These are phyloP conservation scores for Colletotrichum australisinense DNA, from an alignment of 2,329 filamentous ascomycete species.

Conservation along the genomic window DNA sequence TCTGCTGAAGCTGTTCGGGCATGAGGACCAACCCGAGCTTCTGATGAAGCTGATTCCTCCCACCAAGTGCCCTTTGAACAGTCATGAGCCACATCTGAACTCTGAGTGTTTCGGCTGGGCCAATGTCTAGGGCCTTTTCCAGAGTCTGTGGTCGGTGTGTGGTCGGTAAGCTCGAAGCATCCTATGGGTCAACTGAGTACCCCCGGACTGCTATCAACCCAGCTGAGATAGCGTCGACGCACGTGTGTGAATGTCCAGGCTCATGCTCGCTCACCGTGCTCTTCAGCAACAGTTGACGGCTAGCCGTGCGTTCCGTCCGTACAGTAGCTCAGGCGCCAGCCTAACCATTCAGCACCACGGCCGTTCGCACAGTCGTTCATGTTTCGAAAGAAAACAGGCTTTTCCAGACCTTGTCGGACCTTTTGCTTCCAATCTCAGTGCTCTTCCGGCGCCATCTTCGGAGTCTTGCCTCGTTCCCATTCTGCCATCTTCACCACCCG, in stretches of 20 bases:
- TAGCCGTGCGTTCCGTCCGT: slow-evolving; percentile 32
- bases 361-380: slow-evolving; percentile 20
- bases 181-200: neutral
- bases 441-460: slow-evolving; percentile 20
- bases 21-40: slow-evolving; percentile 20
- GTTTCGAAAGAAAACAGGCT: slow-evolving; percentile 31
- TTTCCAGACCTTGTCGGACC: slow-evolving; percentile 25
- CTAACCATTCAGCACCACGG: slow-evolving; percentile 19
- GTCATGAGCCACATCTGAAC: slow-evolving; percentile 4
- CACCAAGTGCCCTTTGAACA: neutral
- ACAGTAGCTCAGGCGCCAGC: slow-evolving; percentile 4
- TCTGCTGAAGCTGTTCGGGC: slow-evolving; percentile 27
- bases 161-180: slow-evolving; percentile 6
- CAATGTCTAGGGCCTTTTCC: neutral
- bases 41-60: slow-evolving; percentile 18
- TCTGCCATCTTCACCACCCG: slow-evolving; percentile 31
- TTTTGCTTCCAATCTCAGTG: slow-evolving; percentile 28
- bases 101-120: neutral
- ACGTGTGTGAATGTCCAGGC: neutral
- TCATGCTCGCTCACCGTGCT: neutral
- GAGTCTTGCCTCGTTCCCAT: slow-evolving; percentile 19
- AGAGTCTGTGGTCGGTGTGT: slow-evolving; percentile 13
- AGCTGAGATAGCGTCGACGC: neutral
- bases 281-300: slow-evolving; percentile 13
- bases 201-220: neutral